Evolutionary conservation across 495 filamentous ascomycete species (phyloP), one percentile per base, ranked within the genome.

Genomic region (Parmelia sp.): DNA sequence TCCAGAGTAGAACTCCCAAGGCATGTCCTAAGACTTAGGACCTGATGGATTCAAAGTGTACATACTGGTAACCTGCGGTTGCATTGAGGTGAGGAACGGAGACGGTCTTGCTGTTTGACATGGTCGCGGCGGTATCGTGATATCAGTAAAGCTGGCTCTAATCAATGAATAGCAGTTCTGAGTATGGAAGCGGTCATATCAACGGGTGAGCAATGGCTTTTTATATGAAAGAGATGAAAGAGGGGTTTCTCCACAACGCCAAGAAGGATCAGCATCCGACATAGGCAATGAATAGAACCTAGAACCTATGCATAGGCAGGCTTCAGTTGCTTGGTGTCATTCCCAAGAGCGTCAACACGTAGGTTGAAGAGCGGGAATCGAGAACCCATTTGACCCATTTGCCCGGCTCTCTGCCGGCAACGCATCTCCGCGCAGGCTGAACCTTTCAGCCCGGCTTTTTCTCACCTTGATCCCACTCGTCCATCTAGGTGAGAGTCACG

Each of bases 21-120:
- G 7, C 27, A 17, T 29, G 49, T 53, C 27, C 31, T 27, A 7
- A 14, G 27, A 19, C 25, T 31, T 27, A 61, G 63, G 72, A 71
- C 19, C 0, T 53, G 14, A 11, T 0, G 3, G 31, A 31, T 0
- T n/a, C n/a, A n/a, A n/a, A n/a, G n/a, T n/a, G 25, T 53, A 53
- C 49, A 15, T 53, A 53, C 27, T 73, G 71, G 62, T 77, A 78
- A 25, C 65, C 72, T 2, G 66, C 75, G 5, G 67, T 70, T 57
- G 74, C 76, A n/a, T 73, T 74, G 23, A 79, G 64, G 62, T 77
- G 75, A 53, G 76, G 66, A 33, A 79, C 75, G 7, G 51, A 39
- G 42, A 78, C 53, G 8, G 63, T 76, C 31, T 74, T 70, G 23
- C 63, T 72, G 11, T 65, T 66, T 23, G 58, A 63, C 67, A 69